Evolutionary conservation across 768 basidiomycete species (phyloP).

Genomic region (Russula griseocarnosa): DNA sequence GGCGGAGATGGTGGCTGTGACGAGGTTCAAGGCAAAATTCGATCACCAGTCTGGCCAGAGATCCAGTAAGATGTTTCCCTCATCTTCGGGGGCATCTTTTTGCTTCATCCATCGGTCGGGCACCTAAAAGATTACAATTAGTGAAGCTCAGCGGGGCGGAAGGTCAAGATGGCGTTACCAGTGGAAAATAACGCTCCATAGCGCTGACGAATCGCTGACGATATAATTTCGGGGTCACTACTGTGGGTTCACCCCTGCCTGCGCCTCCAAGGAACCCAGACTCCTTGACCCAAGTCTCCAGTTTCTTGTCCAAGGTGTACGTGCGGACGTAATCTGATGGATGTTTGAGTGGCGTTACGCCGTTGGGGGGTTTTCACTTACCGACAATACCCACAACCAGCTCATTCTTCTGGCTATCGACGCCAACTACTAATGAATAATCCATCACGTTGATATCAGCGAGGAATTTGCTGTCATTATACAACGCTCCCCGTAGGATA

Average conservation of each 20-base stretch:
- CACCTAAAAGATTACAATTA: constrained; percentile 45
- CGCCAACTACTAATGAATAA: constrained; percentile 92
- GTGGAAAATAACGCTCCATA: constrained; percentile 86
- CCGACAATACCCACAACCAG: constrained; percentile 97
- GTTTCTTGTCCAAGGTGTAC: constrained; percentile 97
- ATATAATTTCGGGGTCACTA: constrained; percentile 95
- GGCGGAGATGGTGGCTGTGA: constrained; percentile 4
- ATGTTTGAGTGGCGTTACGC: not conserved
- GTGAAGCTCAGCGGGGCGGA: constrained; percentile 5
- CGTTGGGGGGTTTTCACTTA: constrained; percentile 40
- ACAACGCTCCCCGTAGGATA: constrained; percentile 83
- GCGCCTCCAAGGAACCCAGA: constrained; percentile 81
- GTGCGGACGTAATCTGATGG: constrained; percentile 84
- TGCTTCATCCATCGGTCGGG: constrained; percentile 93
- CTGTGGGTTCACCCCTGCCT: constrained; percentile 88
- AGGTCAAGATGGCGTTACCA: constrained; percentile 47
- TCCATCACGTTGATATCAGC: constrained; percentile 96
- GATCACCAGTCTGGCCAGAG: constrained; percentile 42
- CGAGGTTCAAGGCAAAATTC: not conserved
- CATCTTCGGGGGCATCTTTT: constrained; percentile 73
- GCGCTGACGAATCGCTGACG: constrained; percentile 80
- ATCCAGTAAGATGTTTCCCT: constrained; percentile 42
- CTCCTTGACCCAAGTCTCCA: constrained; percentile 98
- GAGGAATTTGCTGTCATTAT: constrained; percentile 93
- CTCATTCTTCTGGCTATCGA: constrained; percentile 85